Conservation (phyloP, 495 filamentous ascomycete genomes). For the Hypoxylon fuscum region DNA sequence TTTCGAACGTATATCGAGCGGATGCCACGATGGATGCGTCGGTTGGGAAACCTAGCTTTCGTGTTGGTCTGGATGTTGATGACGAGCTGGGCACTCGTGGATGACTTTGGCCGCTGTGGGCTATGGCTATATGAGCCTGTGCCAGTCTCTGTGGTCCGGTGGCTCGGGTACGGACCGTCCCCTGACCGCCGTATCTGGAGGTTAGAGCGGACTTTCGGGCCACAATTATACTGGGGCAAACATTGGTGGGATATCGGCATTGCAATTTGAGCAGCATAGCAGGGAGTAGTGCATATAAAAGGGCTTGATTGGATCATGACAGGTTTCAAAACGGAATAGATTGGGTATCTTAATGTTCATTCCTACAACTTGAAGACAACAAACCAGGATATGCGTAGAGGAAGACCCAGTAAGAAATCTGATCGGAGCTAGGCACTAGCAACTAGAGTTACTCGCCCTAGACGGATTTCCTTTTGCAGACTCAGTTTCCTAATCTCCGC, state of each 20-base stretch:
- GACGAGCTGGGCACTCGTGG: slow-evolving; percentile 61
- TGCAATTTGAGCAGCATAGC: slow-evolving; percentile 45
- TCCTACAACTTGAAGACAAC: neutral
- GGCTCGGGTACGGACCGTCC: slow-evolving; percentile 58
- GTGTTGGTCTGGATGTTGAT: slow-evolving; percentile 65
- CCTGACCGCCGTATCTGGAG: slow-evolving; percentile 64
- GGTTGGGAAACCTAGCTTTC: slow-evolving; percentile 62
- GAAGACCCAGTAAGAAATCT: neutral
- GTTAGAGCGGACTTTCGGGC: slow-evolving; percentile 58
- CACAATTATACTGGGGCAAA: slow-evolving; percentile 59
- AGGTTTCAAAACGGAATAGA: slow-evolving; percentile 6
- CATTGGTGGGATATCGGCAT: slow-evolving; percentile 74
- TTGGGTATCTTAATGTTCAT: slow-evolving; percentile 16
- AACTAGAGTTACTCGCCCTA: slow-evolving; percentile 33
- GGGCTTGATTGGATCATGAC: neutral
- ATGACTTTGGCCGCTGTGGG: slow-evolving; percentile 70
- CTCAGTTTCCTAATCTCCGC: slow-evolving; percentile 47
- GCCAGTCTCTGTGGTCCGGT: slow-evolving; percentile 68
- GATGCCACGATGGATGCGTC: slow-evolving; percentile 51
- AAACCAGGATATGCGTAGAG: neutral
- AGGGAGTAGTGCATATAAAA: slow-evolving; percentile 1
- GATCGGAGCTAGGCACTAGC: neutral
- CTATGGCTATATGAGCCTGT: slow-evolving; percentile 75
- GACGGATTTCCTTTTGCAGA: slow-evolving; percentile 34
- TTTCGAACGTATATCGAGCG: slow-evolving; percentile 25